These are phyloP conservation scores for Periglandula ipomoeae DNA, from an alignment of 2,329 filamentous ascomycete species.

Conservation along the genomic window DNA sequence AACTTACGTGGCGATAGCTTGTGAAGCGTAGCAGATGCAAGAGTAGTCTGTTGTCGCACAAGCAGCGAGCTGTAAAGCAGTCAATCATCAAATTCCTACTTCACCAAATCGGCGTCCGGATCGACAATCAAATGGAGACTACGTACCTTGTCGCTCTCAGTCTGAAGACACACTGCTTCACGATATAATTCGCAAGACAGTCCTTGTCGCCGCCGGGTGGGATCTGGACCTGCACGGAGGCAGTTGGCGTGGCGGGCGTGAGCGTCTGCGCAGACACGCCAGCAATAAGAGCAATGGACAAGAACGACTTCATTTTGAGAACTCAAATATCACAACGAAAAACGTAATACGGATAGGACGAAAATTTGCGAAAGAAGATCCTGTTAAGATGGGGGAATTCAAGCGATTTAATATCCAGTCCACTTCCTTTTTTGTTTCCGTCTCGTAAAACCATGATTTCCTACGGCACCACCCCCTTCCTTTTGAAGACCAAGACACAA, in stretches of 20 bases:
- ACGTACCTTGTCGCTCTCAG: constrained; percentile 28
- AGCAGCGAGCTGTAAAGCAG: constrained; percentile 18
- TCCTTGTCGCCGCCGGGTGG: constrained; percentile 9
- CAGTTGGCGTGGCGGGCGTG: neutral
- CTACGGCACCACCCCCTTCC: too few relatives aligned
- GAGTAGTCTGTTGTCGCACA: constrained; percentile 34
- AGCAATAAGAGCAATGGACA: constrained; percentile 28
- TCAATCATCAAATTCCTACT: neutral
- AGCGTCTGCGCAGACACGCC: constrained; percentile 22
- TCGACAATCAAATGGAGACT: too few relatives aligned
- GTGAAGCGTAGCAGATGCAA: constrained; percentile 37
- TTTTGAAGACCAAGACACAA: too few relatives aligned
- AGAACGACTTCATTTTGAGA: constrained; percentile 36
- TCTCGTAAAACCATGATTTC: too few relatives aligned
- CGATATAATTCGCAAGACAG: constrained; percentile 38
- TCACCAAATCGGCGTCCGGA: too few relatives aligned
- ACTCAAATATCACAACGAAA: too few relatives aligned
- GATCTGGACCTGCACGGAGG: neutral
- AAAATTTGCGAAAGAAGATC: too few relatives aligned
- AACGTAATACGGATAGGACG: too few relatives aligned
- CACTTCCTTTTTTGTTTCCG: too few relatives aligned
- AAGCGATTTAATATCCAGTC: too few relatives aligned
- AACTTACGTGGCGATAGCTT: constrained; percentile 37
- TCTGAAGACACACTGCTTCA: constrained; percentile 34
- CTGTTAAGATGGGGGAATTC: too few relatives aligned